Base-by-base conservation (phyloP, 129 eudicot species). In the Calendula officinalis region DNA sequence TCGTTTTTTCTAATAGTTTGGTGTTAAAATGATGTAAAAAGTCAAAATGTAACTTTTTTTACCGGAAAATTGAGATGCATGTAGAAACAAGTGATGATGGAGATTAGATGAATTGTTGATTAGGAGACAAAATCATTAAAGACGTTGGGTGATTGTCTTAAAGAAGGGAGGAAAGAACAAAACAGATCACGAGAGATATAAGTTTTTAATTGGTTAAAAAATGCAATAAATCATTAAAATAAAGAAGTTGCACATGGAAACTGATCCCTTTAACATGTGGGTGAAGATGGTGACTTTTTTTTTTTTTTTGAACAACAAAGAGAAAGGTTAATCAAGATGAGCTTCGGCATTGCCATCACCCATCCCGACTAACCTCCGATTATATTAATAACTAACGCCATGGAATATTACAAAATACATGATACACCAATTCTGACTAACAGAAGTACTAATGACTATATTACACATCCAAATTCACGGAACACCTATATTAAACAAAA, bases 211-310 rank as follows among this genome's bases (percentile, higher is more conserved):
- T 54, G 56, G 51, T 27, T 63, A 54, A 72, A 56, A 13, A 71
- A 5, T 52, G 66, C 64, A 53, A 61, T 64, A 10, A 72, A 59
- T 75, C 69, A 43, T 65, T 73, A 73, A 73, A 65, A 46, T 73
- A 73, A 41, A 50, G 33, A 54, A 75, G 68, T 8, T 46, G 82
- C 86, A 81, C 86, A 81, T 81, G 86, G 86, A 47, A 56, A 68
- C 76, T 77, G 85, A 76, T 72, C 85, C 77, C 76, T 60, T 70
- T 41, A 76, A 81, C 82, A 77, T 81, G 86, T 75, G 78, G 68
- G 60, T 36, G 64, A 17, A 67, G 80, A 68, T 62, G 72, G 72
- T 27, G 72, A 73, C 72, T 65, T 73, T n/a, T n/a, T n/a, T n/a
- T n/a, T n/a, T n/a, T n/a, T n/a, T n/a, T n/a, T n/a, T n/a, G n/a